Evolutionary conservation across 2,329 filamentous ascomycete species (phyloP).

Genomic region (Stachybotrys elegans): DNA sequence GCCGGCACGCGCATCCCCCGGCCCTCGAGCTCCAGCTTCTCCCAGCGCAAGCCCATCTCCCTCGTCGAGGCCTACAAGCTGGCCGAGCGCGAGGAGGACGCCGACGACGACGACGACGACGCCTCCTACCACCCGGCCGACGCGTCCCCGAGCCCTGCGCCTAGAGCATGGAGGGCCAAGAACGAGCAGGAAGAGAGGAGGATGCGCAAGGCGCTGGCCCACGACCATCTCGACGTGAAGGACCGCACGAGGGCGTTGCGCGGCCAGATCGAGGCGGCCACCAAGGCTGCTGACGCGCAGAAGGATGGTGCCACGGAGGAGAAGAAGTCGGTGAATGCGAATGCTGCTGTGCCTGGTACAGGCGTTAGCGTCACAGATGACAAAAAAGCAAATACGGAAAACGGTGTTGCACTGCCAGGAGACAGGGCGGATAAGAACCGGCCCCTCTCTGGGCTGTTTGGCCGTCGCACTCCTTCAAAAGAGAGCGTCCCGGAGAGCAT

Average conservation of each 20-base stretch:
- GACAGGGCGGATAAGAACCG: neutral
- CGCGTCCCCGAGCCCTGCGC: constrained; percentile 48
- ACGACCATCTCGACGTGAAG: constrained; percentile 25
- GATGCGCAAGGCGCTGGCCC: constrained; percentile 20
- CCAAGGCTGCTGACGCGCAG: too few relatives aligned
- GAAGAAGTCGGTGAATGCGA: neutral
- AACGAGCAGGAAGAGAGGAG: constrained; percentile 24
- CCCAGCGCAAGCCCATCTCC: constrained; percentile 29
- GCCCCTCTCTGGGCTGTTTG: neutral
- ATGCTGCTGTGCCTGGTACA: too few relatives aligned
- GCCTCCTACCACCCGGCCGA: constrained; percentile 23
- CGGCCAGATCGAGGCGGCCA: constrained; percentile 11
- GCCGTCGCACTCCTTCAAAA: constrained; percentile 10
- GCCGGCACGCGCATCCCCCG: constrained; percentile 29
- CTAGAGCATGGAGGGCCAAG: constrained; percentile 35
- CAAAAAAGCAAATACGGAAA: too few relatives aligned
- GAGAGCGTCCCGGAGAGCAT: constrained; percentile 14
- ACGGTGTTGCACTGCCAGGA: too few relatives aligned
- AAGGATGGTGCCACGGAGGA: neutral
- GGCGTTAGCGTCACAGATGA: too few relatives aligned
- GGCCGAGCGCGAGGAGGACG: constrained; percentile 24
- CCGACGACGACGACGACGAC: constrained; percentile 18
- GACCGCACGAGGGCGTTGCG: constrained; percentile 15
- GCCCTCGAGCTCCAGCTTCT: constrained; percentile 19
- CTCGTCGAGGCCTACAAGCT: constrained; percentile 36